These are phyloP conservation scores for Tetracladium marchalianum DNA, from an alignment of 495 filamentous ascomycete genomes.

Conservation along the genomic window DNA sequence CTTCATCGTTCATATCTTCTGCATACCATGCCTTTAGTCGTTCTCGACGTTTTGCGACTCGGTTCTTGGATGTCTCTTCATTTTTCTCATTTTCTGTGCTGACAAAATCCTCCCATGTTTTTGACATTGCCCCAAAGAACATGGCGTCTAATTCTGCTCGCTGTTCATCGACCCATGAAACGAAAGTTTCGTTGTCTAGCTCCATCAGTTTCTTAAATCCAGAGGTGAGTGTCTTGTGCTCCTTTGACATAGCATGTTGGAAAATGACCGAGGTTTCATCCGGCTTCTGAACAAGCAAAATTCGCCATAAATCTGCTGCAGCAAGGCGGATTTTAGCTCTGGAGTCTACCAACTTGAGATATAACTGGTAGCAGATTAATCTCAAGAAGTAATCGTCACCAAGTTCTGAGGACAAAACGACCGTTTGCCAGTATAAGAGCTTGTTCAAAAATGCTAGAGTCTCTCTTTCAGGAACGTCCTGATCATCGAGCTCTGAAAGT, in stretches of 20 bases:
- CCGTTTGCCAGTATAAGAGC: conserved; percentile 89
- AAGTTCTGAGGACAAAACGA: conserved; percentile 68
- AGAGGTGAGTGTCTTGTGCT: conserved; percentile 61
- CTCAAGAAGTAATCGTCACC: conserved; percentile 66
- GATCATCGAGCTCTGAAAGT: conserved; percentile 72
- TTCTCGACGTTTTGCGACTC: conserved; percentile 68
- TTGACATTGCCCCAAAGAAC: conserved; percentile 70
- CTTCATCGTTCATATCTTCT: conserved; percentile 56
- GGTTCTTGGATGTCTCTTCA: conserved; percentile 55
- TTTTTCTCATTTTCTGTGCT: conserved; percentile 66
- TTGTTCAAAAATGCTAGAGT: conserved; percentile 64
- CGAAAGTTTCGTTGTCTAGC: conserved; percentile 76
- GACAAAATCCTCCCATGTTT: conserved; percentile 79
- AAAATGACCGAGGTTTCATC: conserved; percentile 68
- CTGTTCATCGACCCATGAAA: conserved; percentile 80
- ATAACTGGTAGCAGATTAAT: conserved; percentile 82
- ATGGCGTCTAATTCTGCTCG: conserved; percentile 68
- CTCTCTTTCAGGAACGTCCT: conserved; percentile 42
- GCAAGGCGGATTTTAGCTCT: conserved; percentile 57
- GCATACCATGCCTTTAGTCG: conserved; percentile 67
- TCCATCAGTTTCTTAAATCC: conserved; percentile 80
- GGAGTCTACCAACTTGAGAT: conserved; percentile 64
- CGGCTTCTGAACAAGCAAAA: conserved; percentile 87
- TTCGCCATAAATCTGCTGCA: conserved; percentile 77
- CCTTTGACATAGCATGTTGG: conserved; percentile 50